Evolutionary conservation across 148 eudicot species (phyloP).

Genomic region (Pouteria glomerata): DNA sequence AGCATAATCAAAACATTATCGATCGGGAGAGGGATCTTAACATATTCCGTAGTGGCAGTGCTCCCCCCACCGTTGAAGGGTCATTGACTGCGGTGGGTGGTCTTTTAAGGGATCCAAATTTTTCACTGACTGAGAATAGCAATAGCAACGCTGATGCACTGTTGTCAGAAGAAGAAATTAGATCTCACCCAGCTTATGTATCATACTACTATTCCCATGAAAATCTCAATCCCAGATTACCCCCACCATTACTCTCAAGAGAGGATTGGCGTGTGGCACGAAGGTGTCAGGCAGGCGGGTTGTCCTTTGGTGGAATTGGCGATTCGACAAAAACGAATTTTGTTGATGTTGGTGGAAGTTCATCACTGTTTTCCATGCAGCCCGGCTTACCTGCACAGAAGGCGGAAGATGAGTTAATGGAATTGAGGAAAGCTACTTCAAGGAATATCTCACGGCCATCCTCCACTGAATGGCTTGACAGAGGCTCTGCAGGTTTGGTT

Average conservation of each 20-base stretch:
- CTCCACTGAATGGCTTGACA: conserved; percentile 33
- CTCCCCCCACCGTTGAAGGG: conserved; percentile 62
- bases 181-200: conserved; percentile 55
- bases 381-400: conserved; percentile 27
- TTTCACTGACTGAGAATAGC: conserved; percentile 4
- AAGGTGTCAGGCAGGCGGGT: conserved; percentile 40
- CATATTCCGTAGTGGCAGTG: conserved; percentile 61
- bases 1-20: conserved; percentile 13
- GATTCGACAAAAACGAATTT: conserved; percentile 27
- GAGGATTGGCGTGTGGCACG: conserved; percentile 64
- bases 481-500: conserved; percentile 20
- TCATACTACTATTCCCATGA: conserved; percentile 53
- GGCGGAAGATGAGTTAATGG: conserved; percentile 33
- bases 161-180: conserved; percentile 50
- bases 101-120: conserved; percentile 26
- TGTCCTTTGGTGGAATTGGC: conserved; percentile 23
- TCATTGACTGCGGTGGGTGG: conserved; percentile 40
- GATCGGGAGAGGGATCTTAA: conserved; percentile 31
- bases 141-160: conserved; percentile 11
- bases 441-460: conserved; percentile 25
- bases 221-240: conserved; percentile 50
- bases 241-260: conserved; percentile 51
- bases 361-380: conserved; percentile 40
- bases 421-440: conserved; percentile 21
- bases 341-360: conserved; percentile 19